Percentiles rank a stretch among this genome's conserved stretches.
These are phyloP conservation scores for Urostyla sp. DNA, from an alignment of 73 alveolate species.

Conservation along the genomic window DNA sequence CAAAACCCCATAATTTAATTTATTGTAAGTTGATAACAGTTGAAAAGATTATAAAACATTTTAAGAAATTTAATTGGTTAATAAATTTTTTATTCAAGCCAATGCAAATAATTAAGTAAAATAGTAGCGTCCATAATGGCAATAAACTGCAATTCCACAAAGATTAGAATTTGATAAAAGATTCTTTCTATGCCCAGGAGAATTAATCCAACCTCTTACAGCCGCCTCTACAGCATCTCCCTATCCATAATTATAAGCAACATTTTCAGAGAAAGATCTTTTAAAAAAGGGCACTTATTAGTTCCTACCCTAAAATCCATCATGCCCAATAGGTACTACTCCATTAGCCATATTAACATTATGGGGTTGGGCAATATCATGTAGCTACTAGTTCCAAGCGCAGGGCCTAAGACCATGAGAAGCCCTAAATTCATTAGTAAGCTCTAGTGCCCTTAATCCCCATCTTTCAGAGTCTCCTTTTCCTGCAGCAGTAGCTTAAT, in stretches of 20 bases:
- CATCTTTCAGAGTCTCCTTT: conserved; percentile 59
- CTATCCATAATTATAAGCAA: conserved; percentile 84
- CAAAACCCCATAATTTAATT: no score
- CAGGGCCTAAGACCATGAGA: conserved; percentile 82
- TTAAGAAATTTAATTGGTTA: no score
- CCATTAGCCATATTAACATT: conserved; percentile 95
- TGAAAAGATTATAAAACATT: no score
- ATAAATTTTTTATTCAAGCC: conserved; percentile 14
- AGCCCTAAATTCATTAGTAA: conserved; percentile 91
- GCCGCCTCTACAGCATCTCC: conserved; percentile 89
- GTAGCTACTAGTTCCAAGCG: conserved; percentile 87
- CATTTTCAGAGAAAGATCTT: conserved; percentile 93
- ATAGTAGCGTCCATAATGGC: conserved; percentile 77
- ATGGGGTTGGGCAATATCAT: conserved; percentile 87
- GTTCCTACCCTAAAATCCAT: conserved; percentile 93
- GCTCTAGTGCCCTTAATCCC: conserved; percentile 89
- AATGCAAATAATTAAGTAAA: conserved; percentile 85
- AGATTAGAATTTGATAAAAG: conserved; percentile 70
- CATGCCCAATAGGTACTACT: conserved; percentile 93
- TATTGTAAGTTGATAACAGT: no score
- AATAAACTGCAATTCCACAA: conserved; percentile 89
- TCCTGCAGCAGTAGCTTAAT: conserved; percentile 49
- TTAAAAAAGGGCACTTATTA: conserved; percentile 81
- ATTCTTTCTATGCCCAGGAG: conserved; percentile 99
- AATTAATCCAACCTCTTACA: conserved; percentile 99